Base-by-base conservation (phyloP, 75 land plant genomes). In the Selaginella tamariscina region DNA sequence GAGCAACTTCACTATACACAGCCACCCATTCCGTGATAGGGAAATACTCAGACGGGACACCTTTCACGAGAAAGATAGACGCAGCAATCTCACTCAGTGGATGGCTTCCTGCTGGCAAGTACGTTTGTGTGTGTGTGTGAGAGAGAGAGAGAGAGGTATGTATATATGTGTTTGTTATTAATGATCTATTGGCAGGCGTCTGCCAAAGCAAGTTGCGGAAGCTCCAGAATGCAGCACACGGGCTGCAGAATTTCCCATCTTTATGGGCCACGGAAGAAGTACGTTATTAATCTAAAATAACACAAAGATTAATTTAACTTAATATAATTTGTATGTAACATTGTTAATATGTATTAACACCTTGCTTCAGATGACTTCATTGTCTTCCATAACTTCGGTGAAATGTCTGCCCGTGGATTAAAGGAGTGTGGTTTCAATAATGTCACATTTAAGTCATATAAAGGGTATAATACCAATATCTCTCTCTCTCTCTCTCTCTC, bases 71-170 rank as follows among this genome's bases (percentile, higher is more conserved):
- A 59, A 74, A 81, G 64, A 18, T 92, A 56, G 78, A 80, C 70
- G 83, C 85, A 44, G 73, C 76, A 68, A 79, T 89, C 70, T 83
- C 82, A 30, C 68, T 92, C 29, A 92, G 97, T 77, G 90, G 97
- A 31, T 92, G 97, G 95, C 86, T 92, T 84, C 97, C 97, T 9
- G 65, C 76, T 72, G 66, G 82, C 70, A 86, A 79, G 96, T 88
- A 68, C 32, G 77, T 56, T 26, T 30, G 32, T 13, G 5, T 54
- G 13, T 1, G 8, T 30, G n/a, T 44, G 27, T 33, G 66, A 49
- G 24, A 33, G 22, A n/a, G 0, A 54, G n/a, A 9, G 27, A 21
- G 24, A 0, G 0, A 26, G 0, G 18, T 2, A 57, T 27, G 2
- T 15, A n/a, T 1, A 23, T 20, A 65, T 27, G 26, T 26, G 29